Evolutionary conservation across 2,329 filamentous ascomycete species (phyloP), one percentile per base, ranked within the genome.

Genomic region (Cladosporium cucumerinum): DNA sequence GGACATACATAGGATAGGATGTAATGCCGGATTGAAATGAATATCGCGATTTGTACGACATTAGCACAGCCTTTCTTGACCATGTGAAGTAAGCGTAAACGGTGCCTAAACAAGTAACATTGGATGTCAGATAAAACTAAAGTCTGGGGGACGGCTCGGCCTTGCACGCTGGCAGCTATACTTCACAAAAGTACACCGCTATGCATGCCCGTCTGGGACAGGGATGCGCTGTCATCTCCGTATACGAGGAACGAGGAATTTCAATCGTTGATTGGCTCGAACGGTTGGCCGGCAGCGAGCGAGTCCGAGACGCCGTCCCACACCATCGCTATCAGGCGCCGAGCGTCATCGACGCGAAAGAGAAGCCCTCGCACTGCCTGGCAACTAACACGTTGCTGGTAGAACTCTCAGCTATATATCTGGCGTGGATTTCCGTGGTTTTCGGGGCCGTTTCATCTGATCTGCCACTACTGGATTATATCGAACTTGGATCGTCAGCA

Each of bases 341-440:
- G 21, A 14, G 32, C 55, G 55, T 58, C 55, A 58, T 58, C 14
- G 55, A 58, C 26, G 55, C 55, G 55, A 58, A 46, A 46, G 55
- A 58, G 55, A 58, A 28, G 16, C 7, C 32, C 32, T 34, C 11
- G 52, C 54, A 57, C 54, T 21, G 32, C 54, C 54, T 25, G n/a
- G 55, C 51, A 36, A 32, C 43, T 6, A 32, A 57, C 30, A 57
- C 34, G 30, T 57, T 18, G 32, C 54, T 12, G 7, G 2, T 25
- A 26, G 32, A 28, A 14, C 32, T 16, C 23, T 14, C 23, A 43
- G 7, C 23, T 39, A 39, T 28, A 58, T 58, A 39, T 39, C n/a
- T 1, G 21, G 21, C 34, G 21, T 11, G 55, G 8, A 5, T 5
- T 7, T 58, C 21, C 21, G 1, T 8, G 39, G 3, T 21, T 43